phyloP scores from a whole-genome alignment of 2,329 filamentous ascomycete species.

The Sarocladium kiliense region DNA sequence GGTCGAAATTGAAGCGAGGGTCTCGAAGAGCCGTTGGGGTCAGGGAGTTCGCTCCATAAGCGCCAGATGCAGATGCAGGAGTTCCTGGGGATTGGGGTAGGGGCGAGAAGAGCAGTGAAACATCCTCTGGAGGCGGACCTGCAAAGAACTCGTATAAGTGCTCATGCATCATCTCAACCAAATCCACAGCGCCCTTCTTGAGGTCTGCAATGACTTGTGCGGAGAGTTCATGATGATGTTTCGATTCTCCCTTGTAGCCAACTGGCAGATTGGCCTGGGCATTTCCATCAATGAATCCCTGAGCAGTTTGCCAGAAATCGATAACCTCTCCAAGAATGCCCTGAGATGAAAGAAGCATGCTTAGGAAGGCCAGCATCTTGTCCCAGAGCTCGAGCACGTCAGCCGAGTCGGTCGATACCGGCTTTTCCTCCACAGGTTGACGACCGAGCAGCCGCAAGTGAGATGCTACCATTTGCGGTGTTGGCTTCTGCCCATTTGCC shows the following conservation, averaged over 20 bases:
- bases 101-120: conserved; percentile 82
- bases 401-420: conserved; percentile 65
- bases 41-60: conserved; percentile 22
- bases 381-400: conserved; percentile 92
- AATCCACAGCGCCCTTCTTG: conserved; percentile 70
- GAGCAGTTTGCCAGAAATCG: conserved; percentile 89
- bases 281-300: conserved; percentile 83
- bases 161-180: conserved; percentile 79
- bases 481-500: conserved; percentile 67
- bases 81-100: conserved; percentile 45
- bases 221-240: conserved; percentile 74
- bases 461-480: conserved; percentile 61
- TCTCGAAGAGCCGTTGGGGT: conserved; percentile 58
- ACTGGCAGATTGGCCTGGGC: conserved; percentile 74
- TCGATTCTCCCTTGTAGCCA: conserved; percentile 77
- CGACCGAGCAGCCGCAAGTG: conserved; percentile 71
- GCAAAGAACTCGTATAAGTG: conserved; percentile 78
- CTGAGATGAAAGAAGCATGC: conserved; percentile 66
- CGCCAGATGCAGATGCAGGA: conserved; percentile 15
- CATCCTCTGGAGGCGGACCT: conserved; percentile 83
- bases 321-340: conserved; percentile 85
- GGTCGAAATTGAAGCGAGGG: conserved; percentile 75
- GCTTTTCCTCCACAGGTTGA: conserved; percentile 57
- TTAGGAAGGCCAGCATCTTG: conserved; percentile 71
- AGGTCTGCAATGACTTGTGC: conserved; percentile 65